Evolutionary conservation across 2,329 filamentous ascomycete genomes (phyloP), one percentile per base, ranked within the genome.

Genomic region (Cytospora schulzeri): DNA sequence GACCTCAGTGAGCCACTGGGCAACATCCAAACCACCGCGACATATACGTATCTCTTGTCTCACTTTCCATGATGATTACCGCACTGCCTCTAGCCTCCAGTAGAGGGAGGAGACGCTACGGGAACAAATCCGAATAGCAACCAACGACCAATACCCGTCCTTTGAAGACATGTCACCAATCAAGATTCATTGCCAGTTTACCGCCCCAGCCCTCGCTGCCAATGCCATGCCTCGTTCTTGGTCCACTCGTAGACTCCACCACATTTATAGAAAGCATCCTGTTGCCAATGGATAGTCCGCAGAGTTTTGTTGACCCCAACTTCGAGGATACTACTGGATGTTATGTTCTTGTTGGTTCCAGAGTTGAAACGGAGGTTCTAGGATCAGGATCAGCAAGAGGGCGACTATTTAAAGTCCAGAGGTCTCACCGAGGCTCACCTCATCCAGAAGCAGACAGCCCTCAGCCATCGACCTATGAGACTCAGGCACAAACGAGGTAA

Each of bases 371-470:
- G 56, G 45, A 63, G 31, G n/a, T 56, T 35, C 62, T 62, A 4
- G 7, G 19, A 17, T 22, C n/a, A 15, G 26, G 29, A 24, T 26
- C 1, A 24, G 35, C 9, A 5, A 14, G 33, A 19, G 31, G 7
- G 3, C 4, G 19, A n/a, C 26, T 4, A 4, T 14, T 4, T 9
- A 19, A 48, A 48, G 19, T n/a, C n/a, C n/a, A n/a, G n/a, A n/a
- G n/a, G n/a, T n/a, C 17, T 48, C 45, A 48, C 7, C 5, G 14
- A 7, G 15, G 17, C 52, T 62, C 28, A 62, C 52, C 73, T 85
- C 83, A 65, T 85, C 83, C 28, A 85, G 65, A 38, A 85, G 75
- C 19, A 85, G 74, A 70, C 85, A 85, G 59, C 76, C 80, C 38
- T 74, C 78, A 2, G 76, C 78, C 82, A 86, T 86, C 26, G 81